A percentile compares a stretch with the other conserved stretches of the same genome.
phyloP scores from a whole-genome alignment of 805 yeast genomes.

The Candida corydali region DNA sequence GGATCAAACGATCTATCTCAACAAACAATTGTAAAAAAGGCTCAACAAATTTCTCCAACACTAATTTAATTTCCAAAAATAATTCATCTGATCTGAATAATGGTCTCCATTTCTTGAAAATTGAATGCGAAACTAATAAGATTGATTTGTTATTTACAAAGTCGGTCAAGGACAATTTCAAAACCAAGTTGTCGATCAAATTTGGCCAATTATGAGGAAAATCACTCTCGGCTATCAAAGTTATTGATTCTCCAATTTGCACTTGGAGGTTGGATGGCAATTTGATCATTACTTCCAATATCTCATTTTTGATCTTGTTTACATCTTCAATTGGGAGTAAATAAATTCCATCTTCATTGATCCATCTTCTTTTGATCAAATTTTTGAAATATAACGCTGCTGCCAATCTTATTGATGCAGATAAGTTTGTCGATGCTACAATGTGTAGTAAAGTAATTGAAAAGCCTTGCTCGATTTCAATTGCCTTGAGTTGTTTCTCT shows the following conservation, averaged over 20 bases:
- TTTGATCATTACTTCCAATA: constrained; percentile 80
- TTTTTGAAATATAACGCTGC: constrained; percentile 90
- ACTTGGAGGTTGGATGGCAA: constrained; percentile 76
- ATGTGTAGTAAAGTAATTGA: constrained; percentile 71
- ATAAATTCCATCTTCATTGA: constrained; percentile 83
- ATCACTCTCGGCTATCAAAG: constrained; percentile 91
- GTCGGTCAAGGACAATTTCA: constrained; percentile 60
- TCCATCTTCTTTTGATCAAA: constrained; percentile 80
- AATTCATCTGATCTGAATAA: constrained; percentile 86
- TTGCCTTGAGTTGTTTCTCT: constrained; percentile 56
- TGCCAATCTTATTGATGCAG: constrained; percentile 66
- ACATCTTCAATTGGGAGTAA: constrained; percentile 60
- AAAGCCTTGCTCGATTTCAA: constrained; percentile 72
- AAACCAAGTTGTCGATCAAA: constrained; percentile 68
- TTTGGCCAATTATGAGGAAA: constrained; percentile 89
- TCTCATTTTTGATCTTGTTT: constrained; percentile 63
- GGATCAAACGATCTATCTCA: constrained; percentile 62
- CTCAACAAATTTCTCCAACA: constrained; percentile 72
- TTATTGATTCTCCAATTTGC: constrained; percentile 94
- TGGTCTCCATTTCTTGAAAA: constrained; percentile 96
- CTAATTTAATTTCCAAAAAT: constrained; percentile 82
- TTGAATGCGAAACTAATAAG: constrained; percentile 87
- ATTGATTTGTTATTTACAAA: constrained; percentile 79
- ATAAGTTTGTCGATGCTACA: constrained; percentile 58
- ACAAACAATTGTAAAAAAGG: constrained; percentile 74